These are phyloP conservation scores for Scleroderma bovista DNA, from an alignment of 768 basidiomycete genomes.

Conservation along the genomic window DNA sequence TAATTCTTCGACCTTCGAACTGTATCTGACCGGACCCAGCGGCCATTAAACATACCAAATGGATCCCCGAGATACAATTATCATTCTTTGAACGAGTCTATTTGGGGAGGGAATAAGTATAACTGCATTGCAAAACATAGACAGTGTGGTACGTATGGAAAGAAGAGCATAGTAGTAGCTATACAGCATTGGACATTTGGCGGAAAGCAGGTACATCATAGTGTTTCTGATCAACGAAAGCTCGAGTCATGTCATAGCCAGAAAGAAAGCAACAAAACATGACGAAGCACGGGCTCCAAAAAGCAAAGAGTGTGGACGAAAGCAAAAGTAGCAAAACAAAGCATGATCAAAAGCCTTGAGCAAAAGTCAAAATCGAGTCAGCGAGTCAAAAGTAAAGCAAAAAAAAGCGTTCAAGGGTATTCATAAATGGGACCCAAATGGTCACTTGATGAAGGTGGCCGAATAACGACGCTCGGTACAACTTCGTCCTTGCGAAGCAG, in stretches of 20 bases:
- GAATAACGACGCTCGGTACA: conserved; percentile 55
- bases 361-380: not conserved
- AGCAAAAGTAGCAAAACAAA: conserved; percentile 1
- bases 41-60: too few species aligned
- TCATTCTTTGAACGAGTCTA: too few species aligned
- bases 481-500: conserved; percentile 49
- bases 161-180: conserved; percentile 5
- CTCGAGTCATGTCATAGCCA: not conserved
- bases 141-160: not conserved
- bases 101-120: not conserved
- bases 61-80: too few species aligned
- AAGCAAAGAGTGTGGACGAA: not conserved
- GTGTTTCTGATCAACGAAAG: not conserved
- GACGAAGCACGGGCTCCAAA: not conserved
- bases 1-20: too few species aligned
- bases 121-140: not conserved
- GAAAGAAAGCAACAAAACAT: not conserved
- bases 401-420: conserved; percentile 29
- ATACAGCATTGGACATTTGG: conserved; percentile 9
- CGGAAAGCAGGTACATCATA: conserved; percentile 1
- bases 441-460: conserved; percentile 51
- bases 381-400: not conserved
- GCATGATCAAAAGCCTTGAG: not conserved
- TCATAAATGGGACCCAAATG: conserved; percentile 39
- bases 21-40: too few species aligned